Evolutionary conservation across 768 basidiomycete genomes (phyloP).

Genomic region (Pulveroboletus sp.): DNA sequence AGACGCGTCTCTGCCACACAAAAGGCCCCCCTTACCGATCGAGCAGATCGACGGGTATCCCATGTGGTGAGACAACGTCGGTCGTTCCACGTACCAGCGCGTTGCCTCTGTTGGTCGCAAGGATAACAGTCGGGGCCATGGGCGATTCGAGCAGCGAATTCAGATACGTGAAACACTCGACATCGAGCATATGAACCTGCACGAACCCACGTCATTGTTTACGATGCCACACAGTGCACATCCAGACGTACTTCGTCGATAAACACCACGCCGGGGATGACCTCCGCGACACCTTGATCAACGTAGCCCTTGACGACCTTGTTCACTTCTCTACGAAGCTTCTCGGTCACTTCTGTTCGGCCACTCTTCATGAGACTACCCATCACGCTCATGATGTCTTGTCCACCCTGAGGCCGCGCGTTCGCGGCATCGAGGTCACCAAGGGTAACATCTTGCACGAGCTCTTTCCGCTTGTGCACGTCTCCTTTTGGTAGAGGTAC

Average conservation of each 20-base stretch:
- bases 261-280: conserved; percentile 96
- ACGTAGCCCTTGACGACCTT: conserved; percentile 97
- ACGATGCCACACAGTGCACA: background rate
- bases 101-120: conserved; percentile 94
- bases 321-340: conserved; percentile 91
- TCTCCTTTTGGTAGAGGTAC: conserved; percentile 96
- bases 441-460: conserved; percentile 91
- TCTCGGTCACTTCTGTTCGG: conserved; percentile 95
- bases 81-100: conserved; percentile 89
- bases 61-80: conserved; percentile 89
- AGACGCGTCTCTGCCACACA: conserved; percentile 4
- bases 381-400: conserved; percentile 99
- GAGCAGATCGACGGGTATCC: conserved; percentile 87
- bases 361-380: conserved; percentile 85
- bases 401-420: conserved; percentile 91
- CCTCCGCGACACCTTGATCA: conserved; percentile 96
- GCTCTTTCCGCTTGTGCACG: conserved; percentile 92
- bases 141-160: conserved; percentile 93
- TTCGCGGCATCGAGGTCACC: conserved; percentile 97
- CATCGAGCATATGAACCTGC: conserved; percentile 99
- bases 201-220: conserved; percentile 1
- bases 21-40: conserved; percentile 60
- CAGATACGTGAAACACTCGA: conserved; percentile 98
- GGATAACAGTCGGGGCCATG: conserved; percentile 95
- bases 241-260: conserved; percentile 82